These are phyloP conservation scores for Theileria orientalis DNA, from an alignment of 169 alveolate species.

Conservation along the genomic window DNA sequence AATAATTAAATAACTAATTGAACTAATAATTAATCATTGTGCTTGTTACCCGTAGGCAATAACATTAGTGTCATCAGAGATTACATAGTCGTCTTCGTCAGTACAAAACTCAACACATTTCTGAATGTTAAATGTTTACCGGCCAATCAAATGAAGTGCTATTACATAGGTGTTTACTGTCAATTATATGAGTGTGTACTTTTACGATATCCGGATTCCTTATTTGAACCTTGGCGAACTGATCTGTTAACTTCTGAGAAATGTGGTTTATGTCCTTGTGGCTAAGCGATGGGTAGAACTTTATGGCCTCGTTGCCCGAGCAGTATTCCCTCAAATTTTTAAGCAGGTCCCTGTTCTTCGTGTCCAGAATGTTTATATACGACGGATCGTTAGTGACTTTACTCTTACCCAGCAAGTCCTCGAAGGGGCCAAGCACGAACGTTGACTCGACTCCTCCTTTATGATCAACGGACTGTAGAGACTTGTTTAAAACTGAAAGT, in stretches of 20 bases:
- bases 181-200: background rate
- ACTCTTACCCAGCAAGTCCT: conserved; percentile 15
- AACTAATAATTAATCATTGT: background rate
- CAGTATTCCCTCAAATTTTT: conserved; percentile 16
- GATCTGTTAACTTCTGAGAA: conserved; percentile 33
- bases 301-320: conserved; percentile 12
- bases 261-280: conserved; percentile 37
- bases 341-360: conserved; percentile 17
- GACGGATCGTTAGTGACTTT: background rate
- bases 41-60: conserved; percentile 50
- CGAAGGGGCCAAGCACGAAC: conserved; percentile 55
- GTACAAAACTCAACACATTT: conserved; percentile 60
- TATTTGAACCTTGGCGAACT: conserved; percentile 41
- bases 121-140: no score
- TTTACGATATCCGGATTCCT: conserved; percentile 38
- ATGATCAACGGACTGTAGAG: conserved; percentile 17
- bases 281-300: conserved; percentile 36
- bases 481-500: conserved; percentile 23
- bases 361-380: conserved; percentile 32
- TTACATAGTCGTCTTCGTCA: conserved; percentile 20
- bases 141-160: background rate
- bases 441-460: conserved; percentile 44
- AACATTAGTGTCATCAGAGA: conserved; percentile 59
- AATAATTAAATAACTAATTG: no score
- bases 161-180: background rate